Evolutionary conservation across 345 rosid genomes (phyloP), one percentile per base, ranked within the genome.

Genomic region (Pugionium dolabratum): DNA sequence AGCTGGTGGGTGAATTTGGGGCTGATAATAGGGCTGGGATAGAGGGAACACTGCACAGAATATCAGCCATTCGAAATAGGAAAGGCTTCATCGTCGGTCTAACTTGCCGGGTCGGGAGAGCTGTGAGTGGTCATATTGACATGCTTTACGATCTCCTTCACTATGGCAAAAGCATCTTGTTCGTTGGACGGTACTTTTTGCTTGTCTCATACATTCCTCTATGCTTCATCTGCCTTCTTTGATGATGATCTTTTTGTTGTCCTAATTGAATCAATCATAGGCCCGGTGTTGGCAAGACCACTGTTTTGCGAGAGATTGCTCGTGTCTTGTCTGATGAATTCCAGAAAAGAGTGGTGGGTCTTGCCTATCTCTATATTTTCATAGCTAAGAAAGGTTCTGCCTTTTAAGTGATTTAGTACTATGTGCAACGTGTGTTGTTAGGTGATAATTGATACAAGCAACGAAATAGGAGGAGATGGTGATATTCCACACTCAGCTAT

Each of bases 241-340:
- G 49, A 7, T 59, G 50, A 9, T 63, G 11, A 28, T 53, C 28
- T 11, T 30, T 37, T 44, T 10, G 2, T 32, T 34, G 3, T 47
- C 9, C 4, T 49, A 6, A 26, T 11, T 9, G 9, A 5, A 18
- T 40, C 30, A 0, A 59, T n/a, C 39, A 9, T 36, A 82, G 89
- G 75, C 87, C 89, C 4, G 89, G 93, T 37, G 87, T 86, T 73
- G 93, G 93, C 26, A 86, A 86, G 83, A 86, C 89, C 25, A 86
- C 89, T 46, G 80, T 83, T 32, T 66, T 84, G 82, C 74, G 87
- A 68, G 87, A 86, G 79, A 78, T 83, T 47, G 86, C 89, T 46
- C 86, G 79, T 66, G 85, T 84, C 53, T 77, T 86, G 59, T 79
- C 89, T 3, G 82, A 86, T 62, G 82, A 86, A 62, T 82, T 84